Base-by-base conservation (phyloP, 1,284 basidiomycete genomes). In the Puccinia hordei region DNA sequence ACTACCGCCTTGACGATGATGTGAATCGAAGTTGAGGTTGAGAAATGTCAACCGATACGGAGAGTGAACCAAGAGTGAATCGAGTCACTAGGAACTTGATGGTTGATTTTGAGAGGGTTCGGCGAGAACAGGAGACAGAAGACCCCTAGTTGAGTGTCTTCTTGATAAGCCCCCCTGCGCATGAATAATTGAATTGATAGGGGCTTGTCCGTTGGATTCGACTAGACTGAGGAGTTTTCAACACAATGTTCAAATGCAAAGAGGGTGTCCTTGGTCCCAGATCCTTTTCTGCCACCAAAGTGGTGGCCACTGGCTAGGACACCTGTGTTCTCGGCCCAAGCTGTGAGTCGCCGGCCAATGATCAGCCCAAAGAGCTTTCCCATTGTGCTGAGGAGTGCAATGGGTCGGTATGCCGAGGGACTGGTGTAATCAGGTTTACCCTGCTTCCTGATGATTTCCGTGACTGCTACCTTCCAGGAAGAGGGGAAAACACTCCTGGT, bases 371-470 rank as follows among this genome's bases (percentile, higher is more conserved):
- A 55, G 19, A 55, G 22, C 53, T 55, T 55, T 4, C 53, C 17
- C 38, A 41, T 41, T 41, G 38, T 41, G 38, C 38, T 41, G 38
- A 41, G 38, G 6, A 41, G 38, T 41, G 38, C 41, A n/a, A 77
- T 77, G 6, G 74, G 74, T 24, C 61, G 27, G 46, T 77, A 77
- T 8, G 63, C 44, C 1, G n/a, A n/a, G 27, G 74, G 59, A 2
- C 12, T 22, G 1, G 63, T 66, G 44, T 68, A 77, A 44, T 41
- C 38, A 12, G 38, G 38, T 12, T 41, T 41, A 6, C 38, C 38
- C 4, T 41, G 38, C 38, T 41, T 77, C 44, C 24, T 22, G 15
- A 69, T 51, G 59, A 78, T 78, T 4, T 33, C 8, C 9, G 65
- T 78, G 5, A 35, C 30, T 1, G 63, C 75, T 2, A 15, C 13